These are phyloP conservation scores for Pichia insulana DNA, from an alignment of 805 yeast species.

Conservation along the genomic window DNA sequence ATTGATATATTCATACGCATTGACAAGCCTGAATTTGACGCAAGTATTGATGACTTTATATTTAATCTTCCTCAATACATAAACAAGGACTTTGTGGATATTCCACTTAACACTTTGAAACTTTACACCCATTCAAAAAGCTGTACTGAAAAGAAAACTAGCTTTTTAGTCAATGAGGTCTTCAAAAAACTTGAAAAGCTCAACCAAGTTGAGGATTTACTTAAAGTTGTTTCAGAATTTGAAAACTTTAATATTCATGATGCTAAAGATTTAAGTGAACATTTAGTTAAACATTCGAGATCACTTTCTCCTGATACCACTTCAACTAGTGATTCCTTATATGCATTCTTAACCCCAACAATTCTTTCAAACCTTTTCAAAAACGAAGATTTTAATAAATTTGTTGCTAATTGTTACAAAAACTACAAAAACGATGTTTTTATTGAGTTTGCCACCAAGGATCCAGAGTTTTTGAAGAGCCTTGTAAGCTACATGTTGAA, in stretches of 20 bases:
- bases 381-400: conserved; percentile 12
- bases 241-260: conserved; percentile 10
- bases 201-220: conserved; percentile 1
- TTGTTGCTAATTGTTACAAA: conserved; percentile 18
- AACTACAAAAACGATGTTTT: conserved; percentile 18
- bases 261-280: conserved; percentile 7
- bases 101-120: conserved; percentile 27
- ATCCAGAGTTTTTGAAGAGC: conserved; percentile 12
- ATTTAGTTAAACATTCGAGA: conserved; percentile 7
- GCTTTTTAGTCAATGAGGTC: conserved; percentile 3
- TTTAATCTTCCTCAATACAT: conserved; percentile 28
- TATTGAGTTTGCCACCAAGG: conserved; percentile 11
- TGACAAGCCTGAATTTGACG: conserved; percentile 14
- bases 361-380: conserved; percentile 29
- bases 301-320: conserved; percentile 7
- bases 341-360: conserved; percentile 28
- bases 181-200: conserved; percentile 4
- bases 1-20: conserved; percentile 22
- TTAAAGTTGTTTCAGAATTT: conserved; percentile 6
- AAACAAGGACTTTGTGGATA: conserved; percentile 23
- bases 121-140: conserved; percentile 18
- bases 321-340: conserved; percentile 13
- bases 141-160: neutral
- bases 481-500: conserved; percentile 8
- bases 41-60: conserved; percentile 28